Evolutionary conservation across 2,329 filamentous ascomycete species (phyloP), one percentile per base, ranked within the genome.

Genomic region (Cercospora janseana): DNA sequence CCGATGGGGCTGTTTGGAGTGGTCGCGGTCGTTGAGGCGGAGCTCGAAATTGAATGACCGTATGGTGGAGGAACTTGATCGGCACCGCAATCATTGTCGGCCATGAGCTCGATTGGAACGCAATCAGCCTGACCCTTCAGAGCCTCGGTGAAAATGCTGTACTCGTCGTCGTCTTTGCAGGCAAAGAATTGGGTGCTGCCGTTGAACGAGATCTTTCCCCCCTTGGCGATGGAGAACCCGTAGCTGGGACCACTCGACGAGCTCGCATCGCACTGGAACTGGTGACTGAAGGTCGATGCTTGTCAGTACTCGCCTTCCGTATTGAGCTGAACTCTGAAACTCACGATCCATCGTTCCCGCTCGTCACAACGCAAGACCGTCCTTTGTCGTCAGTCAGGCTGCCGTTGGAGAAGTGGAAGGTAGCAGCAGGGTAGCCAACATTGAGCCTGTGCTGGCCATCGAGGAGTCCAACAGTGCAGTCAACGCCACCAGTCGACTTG

Each of bases 281-380:
- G 55, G 23, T 55, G 55, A 32, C 42, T 45, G 29, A 6, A 16
- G 8, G n/a, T 10, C 41, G 6, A 15, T 15, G 20, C 2, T 16
- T 21, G 9, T 32, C 18, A 32, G 42, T 24, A 35, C 34, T 18
- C 6, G 21, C n/a, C 12, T 6, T 5, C 15, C 18, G 21, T 18
- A n/a, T 38, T 18, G 18, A 18, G 24, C 24, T 12, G 15, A n/a
- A 18, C 15, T 12, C 18, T 23, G 34, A 38, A 38, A n/a, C 42
- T 45, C 23, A 45, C 10, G 53, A 52, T 3, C 46, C 53, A 23
- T 55, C 53, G 46, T 55, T 50, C 28, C 34, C 42, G 28, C 29
- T 31, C 21, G 53, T 55, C 16, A 55, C 53, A 9, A 55, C 21
- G 62, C 83, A 86, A 26, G 37, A 28, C 18, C 40, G 47, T 5